Evolutionary conservation across 2,329 filamentous ascomycete species (phyloP).

Genomic region (Diplodia intermedia): DNA sequence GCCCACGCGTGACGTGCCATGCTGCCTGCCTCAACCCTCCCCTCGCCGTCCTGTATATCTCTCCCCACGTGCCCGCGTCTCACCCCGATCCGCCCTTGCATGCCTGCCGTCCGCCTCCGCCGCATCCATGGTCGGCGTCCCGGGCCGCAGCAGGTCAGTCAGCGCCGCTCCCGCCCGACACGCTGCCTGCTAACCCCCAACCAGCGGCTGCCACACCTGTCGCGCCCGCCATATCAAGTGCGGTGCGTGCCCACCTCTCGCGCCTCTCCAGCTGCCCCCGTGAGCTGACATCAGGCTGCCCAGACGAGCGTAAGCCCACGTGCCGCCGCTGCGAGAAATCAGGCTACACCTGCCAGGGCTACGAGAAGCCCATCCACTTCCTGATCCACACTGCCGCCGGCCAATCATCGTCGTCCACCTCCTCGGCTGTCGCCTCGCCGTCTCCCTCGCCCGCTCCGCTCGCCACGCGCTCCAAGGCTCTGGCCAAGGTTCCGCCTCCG

Average conservation of each 20-base stretch:
- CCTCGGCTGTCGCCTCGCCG: neutral
- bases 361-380: conserved; percentile 35
- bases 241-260: conserved; percentile 17
- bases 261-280: no score
- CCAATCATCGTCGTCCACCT: conserved; percentile 7
- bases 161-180: neutral
- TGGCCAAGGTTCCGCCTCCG: neutral
- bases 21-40: neutral
- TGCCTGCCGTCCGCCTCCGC: conserved; percentile 7
- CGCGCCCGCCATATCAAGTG: conserved; percentile 32
- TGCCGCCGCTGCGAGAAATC: conserved; percentile 35
- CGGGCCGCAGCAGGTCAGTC: conserved; percentile 30
- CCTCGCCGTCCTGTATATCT: conserved; percentile 15
- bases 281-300: conserved; percentile 9
- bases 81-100: neutral
- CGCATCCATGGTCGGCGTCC: conserved; percentile 30
- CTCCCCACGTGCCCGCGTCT: neutral
- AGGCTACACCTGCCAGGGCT: conserved; percentile 35
- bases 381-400: conserved; percentile 28
- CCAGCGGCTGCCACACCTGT: conserved; percentile 33
- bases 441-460: conserved; percentile 6
- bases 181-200: conserved; percentile 10
- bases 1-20: conserved; percentile 6
- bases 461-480: neutral
- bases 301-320: conserved; percentile 36